These are phyloP conservation scores for Ganoderma leucocontextum DNA, from an alignment of 1,284 basidiomycete species.

Conservation along the genomic window DNA sequence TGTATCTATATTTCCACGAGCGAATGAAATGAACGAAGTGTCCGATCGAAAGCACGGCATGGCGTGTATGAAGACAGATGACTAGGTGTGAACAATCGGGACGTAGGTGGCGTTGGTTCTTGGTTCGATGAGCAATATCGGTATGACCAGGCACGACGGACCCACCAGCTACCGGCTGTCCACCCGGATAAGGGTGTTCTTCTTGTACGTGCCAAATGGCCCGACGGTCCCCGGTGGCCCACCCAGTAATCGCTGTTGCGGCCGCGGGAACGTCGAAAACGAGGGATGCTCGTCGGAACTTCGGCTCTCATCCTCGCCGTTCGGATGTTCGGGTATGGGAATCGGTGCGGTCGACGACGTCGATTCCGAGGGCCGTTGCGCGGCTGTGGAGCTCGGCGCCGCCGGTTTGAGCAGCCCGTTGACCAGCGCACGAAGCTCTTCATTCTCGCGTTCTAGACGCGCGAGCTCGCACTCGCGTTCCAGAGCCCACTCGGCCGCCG, in stretches of 20 bases:
- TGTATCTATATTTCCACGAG: constrained; percentile 32
- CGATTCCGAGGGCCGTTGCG: constrained; percentile 4
- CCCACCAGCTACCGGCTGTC: constrained; percentile 19
- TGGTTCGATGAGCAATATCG: neutral
- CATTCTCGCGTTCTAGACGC: constrained; percentile 87
- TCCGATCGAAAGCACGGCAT: neutral
- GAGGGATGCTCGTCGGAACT: constrained; percentile 28
- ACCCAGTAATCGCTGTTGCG: constrained; percentile 44
- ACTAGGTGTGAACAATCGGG: neutral
- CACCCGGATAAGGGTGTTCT: constrained; percentile 20
- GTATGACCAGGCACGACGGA: neutral
- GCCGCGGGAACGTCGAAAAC: constrained; percentile 22
- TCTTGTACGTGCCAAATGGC: constrained; percentile 55
- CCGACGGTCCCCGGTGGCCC: constrained; percentile 54
- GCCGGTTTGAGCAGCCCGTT: constrained; percentile 41
- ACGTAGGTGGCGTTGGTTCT: neutral
- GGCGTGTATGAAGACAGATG: neutral
- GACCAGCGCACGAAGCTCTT: constrained; percentile 76
- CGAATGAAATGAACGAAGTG: constrained; percentile 11
- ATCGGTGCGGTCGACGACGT: constrained; percentile 11
- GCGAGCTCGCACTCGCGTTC: constrained; percentile 89
- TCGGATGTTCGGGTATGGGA: constrained; percentile 16
- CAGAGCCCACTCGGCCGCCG: constrained; percentile 73
- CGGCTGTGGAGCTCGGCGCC: neutral
- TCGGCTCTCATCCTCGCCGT: constrained; percentile 15